These are phyloP conservation scores for Wolfiporia cocos DNA, from an alignment of 1,284 basidiomycete genomes.

Conservation along the genomic window DNA sequence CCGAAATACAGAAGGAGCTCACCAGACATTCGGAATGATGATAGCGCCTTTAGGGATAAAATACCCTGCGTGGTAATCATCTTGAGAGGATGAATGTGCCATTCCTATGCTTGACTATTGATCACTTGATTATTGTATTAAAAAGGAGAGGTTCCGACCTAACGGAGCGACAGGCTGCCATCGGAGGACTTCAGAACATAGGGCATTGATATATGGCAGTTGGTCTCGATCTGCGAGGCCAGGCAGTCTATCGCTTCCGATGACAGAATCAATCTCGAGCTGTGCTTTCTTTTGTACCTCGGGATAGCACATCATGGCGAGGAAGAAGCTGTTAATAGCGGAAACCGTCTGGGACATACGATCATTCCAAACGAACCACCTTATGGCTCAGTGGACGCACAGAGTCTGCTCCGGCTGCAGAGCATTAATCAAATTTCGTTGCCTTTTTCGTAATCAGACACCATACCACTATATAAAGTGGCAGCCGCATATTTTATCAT, in stretches of 20 bases:
- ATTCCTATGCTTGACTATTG: conserved; percentile 11
- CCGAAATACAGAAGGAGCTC: background rate
- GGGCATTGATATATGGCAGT: conserved; percentile 26
- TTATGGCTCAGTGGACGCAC: conserved; percentile 9
- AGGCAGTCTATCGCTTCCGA: conserved; percentile 26
- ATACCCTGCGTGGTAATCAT: conserved; percentile 24
- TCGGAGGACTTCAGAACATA: conserved; percentile 25
- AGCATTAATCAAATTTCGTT: background rate
- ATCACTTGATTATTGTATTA: background rate
- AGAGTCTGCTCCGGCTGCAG: conserved; percentile 25
- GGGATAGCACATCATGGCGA: conserved; percentile 27
- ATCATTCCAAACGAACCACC: background rate
- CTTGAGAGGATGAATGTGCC: conserved; percentile 20
- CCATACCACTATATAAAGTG: conserved; percentile 22
- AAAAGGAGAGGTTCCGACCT: conserved; percentile 10
- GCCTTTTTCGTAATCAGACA: background rate
- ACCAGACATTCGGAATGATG: conserved; percentile 22
- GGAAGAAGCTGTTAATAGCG: conserved; percentile 21
- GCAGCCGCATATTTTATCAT: conserved; percentile 24
- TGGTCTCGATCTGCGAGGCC: conserved; percentile 22
- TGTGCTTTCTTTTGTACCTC: conserved; percentile 27
- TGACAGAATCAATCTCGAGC: conserved; percentile 24
- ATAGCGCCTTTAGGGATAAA: conserved; percentile 23
- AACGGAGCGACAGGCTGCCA: conserved; percentile 25
- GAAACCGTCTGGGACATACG: conserved; percentile 21